phyloP scores from a whole-genome alignment of 2,329 filamentous ascomycete species.

The Penicillium verrucosum region DNA sequence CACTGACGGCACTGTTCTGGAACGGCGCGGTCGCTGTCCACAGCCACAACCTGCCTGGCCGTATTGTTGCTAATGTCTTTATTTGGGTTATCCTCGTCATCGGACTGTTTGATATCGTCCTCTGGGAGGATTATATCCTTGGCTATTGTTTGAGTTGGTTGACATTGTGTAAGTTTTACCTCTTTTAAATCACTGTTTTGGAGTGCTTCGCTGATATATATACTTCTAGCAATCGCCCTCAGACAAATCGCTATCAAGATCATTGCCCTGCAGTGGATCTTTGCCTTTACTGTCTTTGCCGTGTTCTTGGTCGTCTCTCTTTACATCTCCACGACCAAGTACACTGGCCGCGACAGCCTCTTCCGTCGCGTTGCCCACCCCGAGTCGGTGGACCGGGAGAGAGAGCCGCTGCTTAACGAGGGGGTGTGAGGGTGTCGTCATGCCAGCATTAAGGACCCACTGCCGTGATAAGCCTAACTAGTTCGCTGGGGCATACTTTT shows the following conservation, averaged over 20 bases:
- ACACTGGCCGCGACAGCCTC: slow-evolving; percentile 36
- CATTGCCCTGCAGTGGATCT: slow-evolving; percentile 87
- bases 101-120: slow-evolving; percentile 70
- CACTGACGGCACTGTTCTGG: slow-evolving; percentile 83
- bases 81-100: slow-evolving; percentile 80
- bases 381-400: slow-evolving; percentile 50
- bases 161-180: slow-evolving; percentile 56
- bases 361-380: slow-evolving; percentile 33
- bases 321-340: slow-evolving; percentile 36
- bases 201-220: background rate
- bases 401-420: slow-evolving; percentile 52
- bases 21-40: slow-evolving; percentile 81
- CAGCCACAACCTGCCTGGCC: slow-evolving; percentile 62
- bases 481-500: background rate
- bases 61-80: slow-evolving; percentile 80
- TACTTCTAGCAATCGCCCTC: slow-evolving; percentile 61
- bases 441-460: background rate
- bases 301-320: slow-evolving; percentile 68
- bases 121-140: slow-evolving; percentile 73
- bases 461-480: background rate
- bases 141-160: slow-evolving; percentile 75
- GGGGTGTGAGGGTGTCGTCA: slow-evolving; percentile 7
- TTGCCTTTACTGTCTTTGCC: slow-evolving; percentile 78
- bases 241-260: slow-evolving; percentile 70
- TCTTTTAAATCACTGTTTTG: background rate